Evolutionary conservation across 495 filamentous ascomycete species (phyloP).

Genomic region (Hypoxylon fuscum): DNA sequence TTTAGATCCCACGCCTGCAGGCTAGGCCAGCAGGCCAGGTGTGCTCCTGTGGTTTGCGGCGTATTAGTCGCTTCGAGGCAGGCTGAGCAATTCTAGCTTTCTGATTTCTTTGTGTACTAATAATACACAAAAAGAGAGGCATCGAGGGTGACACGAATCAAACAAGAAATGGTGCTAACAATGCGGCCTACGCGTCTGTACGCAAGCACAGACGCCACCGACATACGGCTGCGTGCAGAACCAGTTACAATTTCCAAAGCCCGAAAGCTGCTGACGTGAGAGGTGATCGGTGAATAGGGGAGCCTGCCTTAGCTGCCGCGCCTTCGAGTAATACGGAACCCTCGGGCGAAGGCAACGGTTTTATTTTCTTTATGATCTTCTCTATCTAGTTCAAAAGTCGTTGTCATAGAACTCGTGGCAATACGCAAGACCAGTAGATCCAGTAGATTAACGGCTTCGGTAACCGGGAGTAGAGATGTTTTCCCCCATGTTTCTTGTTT

Average conservation of each 20-base stretch:
- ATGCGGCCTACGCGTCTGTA: slow-evolving; percentile 20
- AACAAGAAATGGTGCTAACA: slow-evolving; percentile 1
- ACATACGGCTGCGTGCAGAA: slow-evolving; percentile 14
- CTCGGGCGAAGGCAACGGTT: background rate
- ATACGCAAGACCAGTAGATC: slow-evolving; percentile 5
- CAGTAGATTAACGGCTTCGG: slow-evolving; percentile 11
- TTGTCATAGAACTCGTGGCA: slow-evolving; percentile 24
- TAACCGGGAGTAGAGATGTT: slow-evolving; percentile 9
- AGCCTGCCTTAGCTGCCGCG: slow-evolving; percentile 5
- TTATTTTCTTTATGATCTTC: slow-evolving; percentile 2
- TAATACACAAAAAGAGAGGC: slow-evolving; percentile 27
- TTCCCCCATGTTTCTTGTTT: slow-evolving; percentile 31
- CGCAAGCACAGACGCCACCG: slow-evolving; percentile 26
- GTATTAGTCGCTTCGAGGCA: slow-evolving; percentile 16
- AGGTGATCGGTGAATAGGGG: slow-evolving; percentile 28
- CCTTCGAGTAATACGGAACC: slow-evolving; percentile 2
- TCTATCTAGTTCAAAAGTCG: background rate
- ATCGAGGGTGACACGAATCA: slow-evolving; percentile 1
- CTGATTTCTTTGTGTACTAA: background rate
- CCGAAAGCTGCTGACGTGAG: slow-evolving; percentile 35
- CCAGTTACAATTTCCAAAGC: slow-evolving; percentile 27
- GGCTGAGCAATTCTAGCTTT: slow-evolving; percentile 18
- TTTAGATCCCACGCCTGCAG: background rate
- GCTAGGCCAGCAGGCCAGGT: slow-evolving; percentile 12
- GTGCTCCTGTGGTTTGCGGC: slow-evolving; percentile 13